A percentile compares a stretch with the other conserved stretches of the same genome.
These are phyloP conservation scores for Fraxinus velutina DNA, from an alignment of 305 asterid genomes.

Conservation along the genomic window DNA sequence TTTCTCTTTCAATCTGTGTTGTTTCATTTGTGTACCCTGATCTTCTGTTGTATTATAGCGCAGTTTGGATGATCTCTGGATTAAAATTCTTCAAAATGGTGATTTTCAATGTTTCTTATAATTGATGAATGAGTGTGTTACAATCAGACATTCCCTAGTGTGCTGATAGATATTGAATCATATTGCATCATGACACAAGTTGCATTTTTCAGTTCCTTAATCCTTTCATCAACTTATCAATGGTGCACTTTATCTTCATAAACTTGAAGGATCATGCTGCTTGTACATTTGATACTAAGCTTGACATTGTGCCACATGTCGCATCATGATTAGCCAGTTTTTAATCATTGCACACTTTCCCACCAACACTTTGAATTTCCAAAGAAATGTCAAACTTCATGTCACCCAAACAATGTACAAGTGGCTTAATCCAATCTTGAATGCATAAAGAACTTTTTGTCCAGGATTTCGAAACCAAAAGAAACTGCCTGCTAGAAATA, in stretches of 20 bases:
- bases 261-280: no score
- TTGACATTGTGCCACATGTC: no score
- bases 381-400: no score
- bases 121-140: background rate
- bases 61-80: background rate
- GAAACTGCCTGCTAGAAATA: background rate
- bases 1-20: slow-evolving; percentile 13
- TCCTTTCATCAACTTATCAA: background rate
- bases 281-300: no score
- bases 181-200: background rate
- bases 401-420: no score
- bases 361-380: no score
- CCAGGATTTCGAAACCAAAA: background rate
- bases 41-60: background rate
- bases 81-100: background rate
- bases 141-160: background rate
- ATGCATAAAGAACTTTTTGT: background rate
- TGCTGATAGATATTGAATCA: slow-evolving; percentile 4
- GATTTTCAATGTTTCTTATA: background rate
- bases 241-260: background rate
- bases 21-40: slow-evolving; percentile 12
- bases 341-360: no score
- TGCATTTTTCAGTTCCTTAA: slow-evolving; percentile 1
- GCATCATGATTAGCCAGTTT: no score
- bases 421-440: background rate